Percentiles rank a stretch among this genome's conserved stretches.
Evolutionary conservation across 495 filamentous ascomycete species (phyloP).

Genomic region (Penicillium chermesinum): DNA sequence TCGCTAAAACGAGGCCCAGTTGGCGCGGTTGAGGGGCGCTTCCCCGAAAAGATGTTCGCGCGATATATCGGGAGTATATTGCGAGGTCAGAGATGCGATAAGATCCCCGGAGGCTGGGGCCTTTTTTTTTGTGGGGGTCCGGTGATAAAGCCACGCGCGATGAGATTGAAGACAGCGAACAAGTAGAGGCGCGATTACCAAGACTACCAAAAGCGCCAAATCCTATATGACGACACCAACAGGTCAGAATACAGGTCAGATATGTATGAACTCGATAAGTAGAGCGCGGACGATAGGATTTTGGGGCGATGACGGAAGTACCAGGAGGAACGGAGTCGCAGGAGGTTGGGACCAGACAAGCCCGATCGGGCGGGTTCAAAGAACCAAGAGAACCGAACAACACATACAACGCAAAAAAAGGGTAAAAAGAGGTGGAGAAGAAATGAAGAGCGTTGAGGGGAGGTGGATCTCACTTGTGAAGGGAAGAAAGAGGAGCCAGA

Average conservation of each 20-base stretch:
- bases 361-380: slow-evolving; percentile 21
- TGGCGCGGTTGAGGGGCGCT: background rate
- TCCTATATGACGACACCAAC: slow-evolving; percentile 4
- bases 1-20: background rate
- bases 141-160: slow-evolving; percentile 42
- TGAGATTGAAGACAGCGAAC: slow-evolving; percentile 66
- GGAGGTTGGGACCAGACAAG: slow-evolving; percentile 10
- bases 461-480: slow-evolving; percentile 22
- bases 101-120: slow-evolving; percentile 9
- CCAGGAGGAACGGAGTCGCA: slow-evolving; percentile 20
- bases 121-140: slow-evolving; percentile 10
- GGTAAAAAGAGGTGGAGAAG: slow-evolving; percentile 10
- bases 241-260: slow-evolving; percentile 5
- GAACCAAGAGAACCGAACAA: slow-evolving; percentile 4
- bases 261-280: slow-evolving; percentile 8
- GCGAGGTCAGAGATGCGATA: slow-evolving; percentile 11
- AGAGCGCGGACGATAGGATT: slow-evolving; percentile 27
- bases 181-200: slow-evolving; percentile 32
- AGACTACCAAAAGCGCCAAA: slow-evolving; percentile 6
- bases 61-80: slow-evolving; percentile 1
- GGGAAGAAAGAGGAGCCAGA: slow-evolving; percentile 25
- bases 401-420: background rate
- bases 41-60: slow-evolving; percentile 5
- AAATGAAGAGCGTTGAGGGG: slow-evolving; percentile 5
- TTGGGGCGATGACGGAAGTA: slow-evolving; percentile 32